Evolutionary conservation across 768 basidiomycete species (phyloP), one percentile per base, ranked within the genome.

Genomic region (Asterophora parasitica): DNA sequence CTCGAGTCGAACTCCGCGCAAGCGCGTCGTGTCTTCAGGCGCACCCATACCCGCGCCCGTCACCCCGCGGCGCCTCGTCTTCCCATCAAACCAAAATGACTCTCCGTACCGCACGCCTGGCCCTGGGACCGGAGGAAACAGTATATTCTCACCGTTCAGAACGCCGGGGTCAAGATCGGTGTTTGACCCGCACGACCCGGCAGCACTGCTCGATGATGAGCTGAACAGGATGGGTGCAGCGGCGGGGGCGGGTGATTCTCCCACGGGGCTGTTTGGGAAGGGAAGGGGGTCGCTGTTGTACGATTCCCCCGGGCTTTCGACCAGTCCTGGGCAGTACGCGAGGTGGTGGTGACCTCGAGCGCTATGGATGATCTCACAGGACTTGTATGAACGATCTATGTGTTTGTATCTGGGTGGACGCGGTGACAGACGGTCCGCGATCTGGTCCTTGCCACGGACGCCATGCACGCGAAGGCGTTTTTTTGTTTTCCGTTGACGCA

Each of bases 111-210:
- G 73, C 37, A 74, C 68, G 10, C 65, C 67, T 34, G 23, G 23
- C 23, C 23, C 23, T 23, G 59, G 55, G 8, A 57, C 61, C 26
- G 41, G 56, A 4, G 50, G 23, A 6, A 23, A 23, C 23, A 23
- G 57, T 15, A 60, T 59, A 41, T 56, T 58, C 23, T 71, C 71
- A 17, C 69, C 70, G 9, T 77, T 75, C 61, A 72, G 75, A 15
- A 76, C 78, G 10, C 81, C 79, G 3, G 71, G 71, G 10, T 70
- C 75, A 36, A 65, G 75, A 50, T 67, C 58, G 20, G 71, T 85
- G 27, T 81, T 79, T 52, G 87, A 88, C 60, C 85, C 86, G 26
- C 81, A 85, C 53, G 84, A 88, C 62, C 84, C 86, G 3, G 69
- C 76, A 27, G 68, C 76, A 27, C 57, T 88, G 35, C 67, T 90